These are phyloP conservation scores for Phytopythium sindhum DNA, from an alignment of 352 stramenopile species.

Conservation along the genomic window DNA sequence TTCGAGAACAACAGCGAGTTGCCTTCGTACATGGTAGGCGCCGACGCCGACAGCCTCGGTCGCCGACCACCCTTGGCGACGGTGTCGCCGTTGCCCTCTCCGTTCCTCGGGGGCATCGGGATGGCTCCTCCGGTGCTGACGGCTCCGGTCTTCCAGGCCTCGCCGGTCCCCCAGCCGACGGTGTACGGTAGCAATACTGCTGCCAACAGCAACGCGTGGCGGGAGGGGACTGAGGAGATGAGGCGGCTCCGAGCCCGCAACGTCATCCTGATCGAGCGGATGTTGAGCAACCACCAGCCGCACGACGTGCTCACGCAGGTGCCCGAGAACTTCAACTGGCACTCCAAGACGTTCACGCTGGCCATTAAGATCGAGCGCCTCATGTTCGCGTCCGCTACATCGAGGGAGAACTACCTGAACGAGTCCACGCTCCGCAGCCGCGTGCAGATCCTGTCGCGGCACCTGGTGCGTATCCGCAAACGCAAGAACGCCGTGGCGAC, in stretches of 20 bases:
- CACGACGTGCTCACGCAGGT: constrained; percentile 57
- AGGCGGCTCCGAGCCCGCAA: constrained; percentile 32
- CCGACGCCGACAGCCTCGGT: not conserved
- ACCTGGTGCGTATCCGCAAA: constrained; percentile 48
- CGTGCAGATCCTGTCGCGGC: constrained; percentile 46
- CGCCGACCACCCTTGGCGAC: not conserved
- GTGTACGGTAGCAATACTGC: not conserved
- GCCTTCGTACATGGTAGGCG: constrained; percentile 2
- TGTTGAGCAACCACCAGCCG: constrained; percentile 47
- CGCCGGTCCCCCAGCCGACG: not conserved
- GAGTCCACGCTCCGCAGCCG: constrained; percentile 43
- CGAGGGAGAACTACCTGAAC: constrained; percentile 54
- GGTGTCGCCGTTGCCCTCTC: constrained; percentile 2
- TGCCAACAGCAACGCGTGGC: constrained; percentile 1
- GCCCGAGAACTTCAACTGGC: constrained; percentile 55
- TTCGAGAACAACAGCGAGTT: constrained; percentile 3
- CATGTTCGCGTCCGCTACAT: constrained; percentile 46
- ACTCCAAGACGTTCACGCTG: constrained; percentile 58
- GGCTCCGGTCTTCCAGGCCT: not conserved
- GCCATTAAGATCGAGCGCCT: constrained; percentile 61
- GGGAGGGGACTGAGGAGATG: constrained; percentile 6
- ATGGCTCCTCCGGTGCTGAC: not conserved
- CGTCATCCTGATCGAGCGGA: constrained; percentile 50
- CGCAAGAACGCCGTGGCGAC: constrained; percentile 34
- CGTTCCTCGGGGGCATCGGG: not conserved